Evolutionary conservation across 2,329 filamentous ascomycete species (phyloP).

Genomic region (Ascomycota sp.): DNA sequence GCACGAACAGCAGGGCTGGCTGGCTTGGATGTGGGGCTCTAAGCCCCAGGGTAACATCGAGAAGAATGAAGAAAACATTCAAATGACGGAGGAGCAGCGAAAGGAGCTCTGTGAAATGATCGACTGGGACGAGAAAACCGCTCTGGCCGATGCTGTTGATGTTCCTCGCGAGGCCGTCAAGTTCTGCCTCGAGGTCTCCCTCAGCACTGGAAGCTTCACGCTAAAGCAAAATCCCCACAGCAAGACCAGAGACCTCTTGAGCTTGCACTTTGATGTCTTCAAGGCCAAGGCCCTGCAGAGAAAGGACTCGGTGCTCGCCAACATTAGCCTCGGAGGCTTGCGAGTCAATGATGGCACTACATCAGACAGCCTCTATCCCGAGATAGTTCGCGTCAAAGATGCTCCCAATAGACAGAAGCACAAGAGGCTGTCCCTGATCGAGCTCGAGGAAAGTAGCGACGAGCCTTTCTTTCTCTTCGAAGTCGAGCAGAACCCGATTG

Average conservation of each 20-base stretch:
- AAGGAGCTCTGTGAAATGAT: constrained; percentile 95
- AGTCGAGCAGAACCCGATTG: constrained; percentile 84
- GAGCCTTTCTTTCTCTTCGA: constrained; percentile 83
- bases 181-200: constrained; percentile 71
- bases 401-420: constrained; percentile 30
- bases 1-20: constrained; percentile 63
- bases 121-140: constrained; percentile 93
- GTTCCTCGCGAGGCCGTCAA: constrained; percentile 80
- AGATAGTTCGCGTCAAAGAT: constrained; percentile 91
- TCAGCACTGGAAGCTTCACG: constrained; percentile 93
- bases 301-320: constrained; percentile 72
- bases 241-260: constrained; percentile 59
- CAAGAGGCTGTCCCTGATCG: constrained; percentile 28
- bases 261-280: constrained; percentile 85
- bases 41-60: constrained; percentile 41
- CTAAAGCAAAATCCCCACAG: constrained; percentile 45
- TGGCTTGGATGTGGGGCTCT: constrained; percentile 75
- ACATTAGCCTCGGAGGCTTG: constrained; percentile 76
- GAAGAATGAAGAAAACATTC: constrained; percentile 44
- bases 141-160: constrained; percentile 69
- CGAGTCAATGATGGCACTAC: constrained; percentile 93
- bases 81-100: constrained; percentile 86
- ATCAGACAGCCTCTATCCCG: constrained; percentile 68
- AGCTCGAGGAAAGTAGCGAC: constrained; percentile 26
- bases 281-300: constrained; percentile 73